Percentiles rank a stretch among this genome's conserved stretches.
Evolutionary conservation across 2,329 filamentous ascomycete species (phyloP).

Genomic region (Geosmithia flava): DNA sequence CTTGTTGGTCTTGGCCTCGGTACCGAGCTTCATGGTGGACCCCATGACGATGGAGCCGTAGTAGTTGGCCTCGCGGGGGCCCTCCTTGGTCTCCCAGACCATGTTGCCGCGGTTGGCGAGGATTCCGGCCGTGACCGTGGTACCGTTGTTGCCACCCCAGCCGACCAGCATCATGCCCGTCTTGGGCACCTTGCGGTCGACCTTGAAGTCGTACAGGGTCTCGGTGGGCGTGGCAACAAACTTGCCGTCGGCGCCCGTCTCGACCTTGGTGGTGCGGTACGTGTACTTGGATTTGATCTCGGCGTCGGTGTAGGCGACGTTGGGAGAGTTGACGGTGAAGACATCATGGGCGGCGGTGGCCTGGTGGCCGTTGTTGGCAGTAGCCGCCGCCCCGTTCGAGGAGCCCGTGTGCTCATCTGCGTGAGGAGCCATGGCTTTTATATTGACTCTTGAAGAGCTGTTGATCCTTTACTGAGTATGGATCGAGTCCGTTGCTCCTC

Average conservation of each 20-base stretch:
- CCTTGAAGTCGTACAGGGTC: conserved; percentile 94
- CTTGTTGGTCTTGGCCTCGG: conserved; percentile 67
- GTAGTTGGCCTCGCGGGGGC: conserved; percentile 79
- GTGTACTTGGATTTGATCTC: conserved; percentile 91
- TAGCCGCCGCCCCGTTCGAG: conserved; percentile 47
- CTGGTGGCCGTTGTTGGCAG: conserved; percentile 15
- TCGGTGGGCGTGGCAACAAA: conserved; percentile 77
- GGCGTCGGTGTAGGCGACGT: conserved; percentile 78
- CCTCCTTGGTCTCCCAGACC: conserved; percentile 89
- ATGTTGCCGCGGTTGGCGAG: conserved; percentile 84
- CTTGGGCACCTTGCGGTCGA: conserved; percentile 85
- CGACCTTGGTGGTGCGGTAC: conserved; percentile 86
- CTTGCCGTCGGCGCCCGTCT: conserved; percentile 58
- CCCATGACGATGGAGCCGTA: conserved; percentile 97
- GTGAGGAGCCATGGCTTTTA: conserved; percentile 76
- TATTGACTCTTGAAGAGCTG: conserved; percentile 5
- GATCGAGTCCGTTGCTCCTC: conserved; percentile 63
- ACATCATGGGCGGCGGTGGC: conserved; percentile 41
- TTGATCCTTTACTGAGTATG: conserved; percentile 40
- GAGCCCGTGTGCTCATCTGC: conserved; percentile 47
- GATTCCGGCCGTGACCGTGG: conserved; percentile 93
- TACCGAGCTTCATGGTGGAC: conserved; percentile 93
- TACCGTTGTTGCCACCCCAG: conserved; percentile 96
- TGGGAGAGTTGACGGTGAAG: conserved; percentile 84
- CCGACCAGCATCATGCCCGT: conserved; percentile 96